These are phyloP conservation scores for Populus nigra DNA, from an alignment of 345 rosid species.

Conservation along the genomic window DNA sequence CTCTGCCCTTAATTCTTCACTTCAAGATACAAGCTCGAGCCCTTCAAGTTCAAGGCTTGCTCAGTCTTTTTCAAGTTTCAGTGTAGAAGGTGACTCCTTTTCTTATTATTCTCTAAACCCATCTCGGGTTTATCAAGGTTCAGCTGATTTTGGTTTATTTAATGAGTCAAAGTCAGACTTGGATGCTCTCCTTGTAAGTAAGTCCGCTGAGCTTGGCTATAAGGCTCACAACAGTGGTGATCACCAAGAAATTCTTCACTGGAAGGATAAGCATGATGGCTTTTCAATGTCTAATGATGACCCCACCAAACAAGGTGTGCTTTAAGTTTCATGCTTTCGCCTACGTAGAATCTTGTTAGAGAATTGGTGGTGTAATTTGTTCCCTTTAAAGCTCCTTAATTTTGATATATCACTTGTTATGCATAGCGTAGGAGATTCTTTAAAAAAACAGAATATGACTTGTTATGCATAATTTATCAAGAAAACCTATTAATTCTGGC, in stretches of 20 bases:
- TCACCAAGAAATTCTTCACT: conserved; percentile 1
- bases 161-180: background rate
- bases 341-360: background rate
- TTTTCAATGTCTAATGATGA: background rate
- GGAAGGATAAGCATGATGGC: conserved; percentile 4
- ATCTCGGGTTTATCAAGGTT: background rate
- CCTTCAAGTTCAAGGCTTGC: background rate
- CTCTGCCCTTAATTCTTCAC: background rate
- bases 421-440: background rate
- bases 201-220: background rate
- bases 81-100: background rate
- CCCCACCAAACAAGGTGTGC: conserved; percentile 29
- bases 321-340: background rate
- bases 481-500: background rate
- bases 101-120: background rate
- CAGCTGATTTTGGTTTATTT: background rate
- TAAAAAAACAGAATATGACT: background rate
- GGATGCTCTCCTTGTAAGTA: background rate
- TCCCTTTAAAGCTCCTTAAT: background rate
- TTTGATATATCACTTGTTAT: background rate
- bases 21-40: background rate
- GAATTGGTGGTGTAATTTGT: background rate
- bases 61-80: background rate
- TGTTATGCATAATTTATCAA: background rate
- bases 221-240: background rate